Conservation (phyloP, 2,329 filamentous ascomycete species). For the Thielaviopsis cerberus region DNA sequence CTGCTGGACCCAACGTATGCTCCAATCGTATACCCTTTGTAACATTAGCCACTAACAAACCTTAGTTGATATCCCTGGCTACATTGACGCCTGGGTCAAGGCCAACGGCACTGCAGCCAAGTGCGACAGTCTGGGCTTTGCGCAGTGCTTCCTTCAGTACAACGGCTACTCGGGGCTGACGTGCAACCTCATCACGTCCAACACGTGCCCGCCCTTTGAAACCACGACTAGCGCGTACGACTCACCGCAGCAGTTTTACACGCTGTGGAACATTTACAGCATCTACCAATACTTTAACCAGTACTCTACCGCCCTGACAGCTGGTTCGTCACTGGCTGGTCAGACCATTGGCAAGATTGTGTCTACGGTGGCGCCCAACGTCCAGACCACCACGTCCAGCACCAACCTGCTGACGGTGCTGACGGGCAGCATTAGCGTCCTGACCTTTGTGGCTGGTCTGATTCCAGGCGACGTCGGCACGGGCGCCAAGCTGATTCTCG, state of each 20-base stretch:
- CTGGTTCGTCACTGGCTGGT: constrained; percentile 15
- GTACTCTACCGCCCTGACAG: constrained; percentile 16
- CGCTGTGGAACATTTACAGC: constrained; percentile 17
- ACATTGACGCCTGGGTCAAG: constrained; percentile 15
- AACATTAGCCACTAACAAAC: background rate
- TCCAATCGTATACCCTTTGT: background rate
- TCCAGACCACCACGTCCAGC: constrained; percentile 12
- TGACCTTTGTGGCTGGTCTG: constrained; percentile 13
- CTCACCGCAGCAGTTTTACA: constrained; percentile 16
- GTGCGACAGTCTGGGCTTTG: constrained; percentile 16
- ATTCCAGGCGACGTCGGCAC: constrained; percentile 14
- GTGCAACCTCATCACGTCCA: constrained; percentile 15
- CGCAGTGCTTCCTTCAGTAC: constrained; percentile 16
- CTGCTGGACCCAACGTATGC: constrained; percentile 8
- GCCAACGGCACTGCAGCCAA: constrained; percentile 16
- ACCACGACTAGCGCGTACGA: constrained; percentile 13
- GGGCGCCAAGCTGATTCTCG: constrained; percentile 13
- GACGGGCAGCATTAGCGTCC: constrained; percentile 12
- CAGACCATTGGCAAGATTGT: constrained; percentile 16
- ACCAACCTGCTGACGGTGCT: constrained; percentile 13
- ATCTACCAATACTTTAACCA: constrained; percentile 18
- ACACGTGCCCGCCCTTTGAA: constrained; percentile 14
- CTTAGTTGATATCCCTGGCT: constrained; percentile 14
- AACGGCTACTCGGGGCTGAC: constrained; percentile 16
- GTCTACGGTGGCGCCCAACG: constrained; percentile 14